A percentile compares a stretch with the other conserved stretches of the same genome.
phyloP scores from a whole-genome alignment of 176 grass and related monocot genomes.

The Musa troglodytarum region DNA sequence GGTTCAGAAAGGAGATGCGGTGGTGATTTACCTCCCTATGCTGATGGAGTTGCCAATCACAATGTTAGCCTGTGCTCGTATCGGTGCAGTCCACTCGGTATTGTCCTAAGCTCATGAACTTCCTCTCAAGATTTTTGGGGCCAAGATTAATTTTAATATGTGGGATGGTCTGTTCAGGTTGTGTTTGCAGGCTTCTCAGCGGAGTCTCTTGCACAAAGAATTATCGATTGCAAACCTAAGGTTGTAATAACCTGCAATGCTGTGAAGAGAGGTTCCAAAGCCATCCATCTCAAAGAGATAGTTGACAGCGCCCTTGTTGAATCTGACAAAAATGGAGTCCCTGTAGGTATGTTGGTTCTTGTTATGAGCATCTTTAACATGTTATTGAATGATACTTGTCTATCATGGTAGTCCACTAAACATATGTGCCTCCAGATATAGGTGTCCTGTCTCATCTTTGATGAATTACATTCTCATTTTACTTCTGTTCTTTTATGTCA shows the following conservation, averaged over 20 bases:
- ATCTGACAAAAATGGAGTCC: conserved; percentile 51
- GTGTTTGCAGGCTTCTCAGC: conserved; percentile 95
- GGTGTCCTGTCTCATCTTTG: background rate
- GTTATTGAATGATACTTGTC: background rate
- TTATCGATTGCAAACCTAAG: conserved; percentile 77
- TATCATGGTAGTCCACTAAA: no score
- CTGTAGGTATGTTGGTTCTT: conserved; percentile 38
- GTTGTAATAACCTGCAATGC: conserved; percentile 92
- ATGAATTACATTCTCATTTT: background rate
- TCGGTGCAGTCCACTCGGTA: conserved; percentile 94
- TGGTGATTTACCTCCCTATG: conserved; percentile 94
- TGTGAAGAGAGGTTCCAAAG: conserved; percentile 63
- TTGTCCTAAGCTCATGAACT: conserved; percentile 10
- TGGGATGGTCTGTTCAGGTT: conserved; percentile 41
- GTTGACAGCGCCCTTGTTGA: conserved; percentile 60
- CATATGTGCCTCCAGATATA: no score
- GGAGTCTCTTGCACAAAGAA: conserved; percentile 74
- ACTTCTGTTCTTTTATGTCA: background rate
- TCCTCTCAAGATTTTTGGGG: background rate
- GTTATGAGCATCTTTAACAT: no score
- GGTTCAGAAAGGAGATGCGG: conserved; percentile 67
- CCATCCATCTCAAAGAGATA: conserved; percentile 83
- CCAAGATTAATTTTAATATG: background rate
- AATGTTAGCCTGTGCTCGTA: conserved; percentile 90
- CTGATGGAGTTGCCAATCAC: conserved; percentile 91